Conservation (phyloP, 1,284 basidiomycete species). For the Psilocybe mexicana region DNA sequence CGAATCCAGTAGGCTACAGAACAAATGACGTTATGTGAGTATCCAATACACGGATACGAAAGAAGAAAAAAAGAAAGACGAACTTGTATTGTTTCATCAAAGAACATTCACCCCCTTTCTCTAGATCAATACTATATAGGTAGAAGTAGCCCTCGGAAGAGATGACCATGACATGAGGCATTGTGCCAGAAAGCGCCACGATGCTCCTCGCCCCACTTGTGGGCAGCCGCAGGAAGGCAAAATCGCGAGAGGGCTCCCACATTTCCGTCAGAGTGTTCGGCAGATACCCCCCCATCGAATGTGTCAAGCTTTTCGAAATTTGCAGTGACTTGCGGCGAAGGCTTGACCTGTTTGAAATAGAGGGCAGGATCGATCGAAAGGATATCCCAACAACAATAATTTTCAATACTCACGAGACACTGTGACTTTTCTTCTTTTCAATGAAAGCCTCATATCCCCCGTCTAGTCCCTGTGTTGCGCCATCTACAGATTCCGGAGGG, state of each 20-base stretch:
- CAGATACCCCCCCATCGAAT: conserved; percentile 87
- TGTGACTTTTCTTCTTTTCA: conserved; percentile 63
- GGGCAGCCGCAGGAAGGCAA: conserved; percentile 91
- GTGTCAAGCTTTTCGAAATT: conserved; percentile 78
- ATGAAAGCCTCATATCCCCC: conserved; percentile 78
- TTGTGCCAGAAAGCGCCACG: conserved; percentile 85
- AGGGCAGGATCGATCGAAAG: not conserved
- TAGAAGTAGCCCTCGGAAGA: conserved; percentile 96
- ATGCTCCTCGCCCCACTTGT: conserved; percentile 72
- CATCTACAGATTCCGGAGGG: conserved; percentile 66
- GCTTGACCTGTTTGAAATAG: conserved; percentile 40
- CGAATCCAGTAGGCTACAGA: conserved; percentile 9
- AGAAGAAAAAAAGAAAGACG: conserved; percentile 1
- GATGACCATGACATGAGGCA: conserved; percentile 97
- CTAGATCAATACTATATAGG: conserved; percentile 93
- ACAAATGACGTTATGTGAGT: not conserved
- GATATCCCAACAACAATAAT: too few species aligned
- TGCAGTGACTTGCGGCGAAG: conserved; percentile 76
- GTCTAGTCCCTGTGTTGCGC: conserved; percentile 55
- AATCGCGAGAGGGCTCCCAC: conserved; percentile 97
- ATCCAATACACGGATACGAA: not conserved
- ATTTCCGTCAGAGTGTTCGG: conserved; percentile 92
- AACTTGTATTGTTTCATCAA: conserved; percentile 92
- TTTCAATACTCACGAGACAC: conserved; percentile 47
- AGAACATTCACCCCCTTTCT: conserved; percentile 94